A percentile compares a stretch with the other conserved stretches of the same genome.
These are phyloP conservation scores for Fusarium musae DNA, from an alignment of 2,329 filamentous ascomycete species.

Conservation along the genomic window DNA sequence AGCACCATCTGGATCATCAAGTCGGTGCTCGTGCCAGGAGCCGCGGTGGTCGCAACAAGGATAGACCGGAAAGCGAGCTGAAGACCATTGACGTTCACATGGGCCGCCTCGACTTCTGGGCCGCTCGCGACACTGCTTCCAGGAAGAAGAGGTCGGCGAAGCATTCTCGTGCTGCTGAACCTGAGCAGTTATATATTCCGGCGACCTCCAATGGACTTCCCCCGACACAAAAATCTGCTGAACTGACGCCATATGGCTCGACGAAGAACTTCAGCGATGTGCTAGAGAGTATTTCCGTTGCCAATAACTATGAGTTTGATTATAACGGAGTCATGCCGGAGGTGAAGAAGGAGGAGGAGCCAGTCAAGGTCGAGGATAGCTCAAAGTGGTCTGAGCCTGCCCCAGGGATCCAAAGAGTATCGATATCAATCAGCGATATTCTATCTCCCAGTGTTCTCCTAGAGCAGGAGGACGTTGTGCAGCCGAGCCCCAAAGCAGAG, in stretches of 20 bases:
- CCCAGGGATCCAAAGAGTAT: not conserved
- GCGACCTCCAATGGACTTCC: not conserved
- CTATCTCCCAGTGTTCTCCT: not conserved
- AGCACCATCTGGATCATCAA: slow-evolving; percentile 43
- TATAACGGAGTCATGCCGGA: not conserved
- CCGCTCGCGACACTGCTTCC: not conserved
- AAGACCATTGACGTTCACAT: slow-evolving; percentile 45
- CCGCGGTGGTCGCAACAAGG: slow-evolving; percentile 36
- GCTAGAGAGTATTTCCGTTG: not conserved
- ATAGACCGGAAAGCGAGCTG: slow-evolving; percentile 11
- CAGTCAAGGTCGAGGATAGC: not conserved
- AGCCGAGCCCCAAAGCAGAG: not conserved
- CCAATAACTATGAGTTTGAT: not conserved
- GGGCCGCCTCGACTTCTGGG: slow-evolving; percentile 39
- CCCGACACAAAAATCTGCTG: not conserved
- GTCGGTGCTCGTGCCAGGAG: slow-evolving; percentile 35
- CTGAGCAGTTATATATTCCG: not conserved
- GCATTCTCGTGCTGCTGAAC: not conserved
- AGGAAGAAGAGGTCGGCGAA: not conserved
- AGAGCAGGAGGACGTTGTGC: not conserved
- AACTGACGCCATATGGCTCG: not conserved
- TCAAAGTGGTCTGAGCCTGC: not conserved
- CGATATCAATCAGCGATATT: not conserved
- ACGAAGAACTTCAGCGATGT: not conserved
- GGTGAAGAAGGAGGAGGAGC: not conserved